phyloP scores from a whole-genome alignment of 495 filamentous ascomycete genomes.

The Talaromyces ruber region DNA sequence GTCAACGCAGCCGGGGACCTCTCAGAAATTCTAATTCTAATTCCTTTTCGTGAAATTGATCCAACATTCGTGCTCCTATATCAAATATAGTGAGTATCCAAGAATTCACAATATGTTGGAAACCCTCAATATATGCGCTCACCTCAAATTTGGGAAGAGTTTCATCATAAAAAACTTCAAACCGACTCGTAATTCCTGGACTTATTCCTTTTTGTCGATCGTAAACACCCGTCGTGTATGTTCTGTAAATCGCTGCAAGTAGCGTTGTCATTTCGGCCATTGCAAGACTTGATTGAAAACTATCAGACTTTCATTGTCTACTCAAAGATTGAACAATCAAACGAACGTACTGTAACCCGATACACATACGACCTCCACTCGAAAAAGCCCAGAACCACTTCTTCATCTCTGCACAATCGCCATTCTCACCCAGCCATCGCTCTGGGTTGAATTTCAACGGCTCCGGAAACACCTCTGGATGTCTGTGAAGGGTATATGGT shows the following conservation, averaged over 20 bases:
- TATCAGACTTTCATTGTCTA: neutral
- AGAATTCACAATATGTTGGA: neutral
- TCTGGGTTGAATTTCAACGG: constrained; percentile 13
- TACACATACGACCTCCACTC: constrained; percentile 19
- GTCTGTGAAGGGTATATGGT: constrained; percentile 2
- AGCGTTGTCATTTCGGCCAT: constrained; percentile 37
- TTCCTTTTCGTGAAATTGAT: neutral
- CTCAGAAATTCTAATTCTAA: neutral
- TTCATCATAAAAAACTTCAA: constrained; percentile 34
- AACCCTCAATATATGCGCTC: neutral
- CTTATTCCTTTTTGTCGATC: constrained; percentile 13
- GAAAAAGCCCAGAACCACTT: constrained; percentile 26
- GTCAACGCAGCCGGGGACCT: too few species aligned
- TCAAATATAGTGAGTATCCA: neutral
- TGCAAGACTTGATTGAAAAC: constrained; percentile 18
- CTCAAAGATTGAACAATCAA: neutral
- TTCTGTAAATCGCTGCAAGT: constrained; percentile 23
- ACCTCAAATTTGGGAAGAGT: neutral
- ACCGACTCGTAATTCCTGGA: constrained; percentile 26
- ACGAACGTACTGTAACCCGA: constrained; percentile 25
- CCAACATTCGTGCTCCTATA: neutral
- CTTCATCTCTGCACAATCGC: constrained; percentile 30
- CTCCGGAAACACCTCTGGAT: constrained; percentile 3
- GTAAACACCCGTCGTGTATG: constrained; percentile 18
- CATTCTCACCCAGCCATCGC: constrained; percentile 13